Conservation (phyloP, 805 yeast genomes). For the Teunomyces gatunensis region DNA sequence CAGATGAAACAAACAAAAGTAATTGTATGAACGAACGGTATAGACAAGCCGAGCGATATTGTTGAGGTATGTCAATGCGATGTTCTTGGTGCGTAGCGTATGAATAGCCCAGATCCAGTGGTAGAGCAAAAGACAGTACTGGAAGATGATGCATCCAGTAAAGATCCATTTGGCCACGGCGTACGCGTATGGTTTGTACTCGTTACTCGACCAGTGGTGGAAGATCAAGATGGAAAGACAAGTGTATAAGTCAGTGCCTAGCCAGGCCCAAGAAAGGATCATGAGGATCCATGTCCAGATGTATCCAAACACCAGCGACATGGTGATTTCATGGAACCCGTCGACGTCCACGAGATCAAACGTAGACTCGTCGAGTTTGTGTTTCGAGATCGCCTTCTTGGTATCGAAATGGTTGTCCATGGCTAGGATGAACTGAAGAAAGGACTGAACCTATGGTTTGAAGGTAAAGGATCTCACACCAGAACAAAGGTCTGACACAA, state of each 20-base stretch:
- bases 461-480: no score
- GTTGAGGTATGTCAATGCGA: slow-evolving; percentile 69
- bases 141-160: slow-evolving; percentile 74
- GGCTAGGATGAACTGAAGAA: no score
- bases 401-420: slow-evolving; percentile 18
- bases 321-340: slow-evolving; percentile 43
- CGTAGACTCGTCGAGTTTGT: slow-evolving; percentile 37
- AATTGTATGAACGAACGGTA: slow-evolving; percentile 55
- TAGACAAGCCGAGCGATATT: slow-evolving; percentile 57
- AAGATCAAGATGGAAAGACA: slow-evolving; percentile 71
- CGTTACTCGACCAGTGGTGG: slow-evolving; percentile 61
- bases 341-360: slow-evolving; percentile 50
- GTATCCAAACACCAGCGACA: slow-evolving; percentile 45
- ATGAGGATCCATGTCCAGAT: slow-evolving; percentile 45
- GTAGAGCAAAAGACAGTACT: slow-evolving; percentile 56
- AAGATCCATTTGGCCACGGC: slow-evolving; percentile 67
- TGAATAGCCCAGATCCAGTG: slow-evolving; percentile 58
- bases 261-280: slow-evolving; percentile 49
- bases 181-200: slow-evolving; percentile 46
- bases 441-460: no score
- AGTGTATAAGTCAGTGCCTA: slow-evolving; percentile 75
- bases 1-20: slow-evolving; percentile 69
- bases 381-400: slow-evolving; percentile 25
- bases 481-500: not conserved
- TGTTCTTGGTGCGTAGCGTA: slow-evolving; percentile 57